phyloP scores from a whole-genome alignment of 176 grass and related monocot genomes.

The Carex littledalei region DNA sequence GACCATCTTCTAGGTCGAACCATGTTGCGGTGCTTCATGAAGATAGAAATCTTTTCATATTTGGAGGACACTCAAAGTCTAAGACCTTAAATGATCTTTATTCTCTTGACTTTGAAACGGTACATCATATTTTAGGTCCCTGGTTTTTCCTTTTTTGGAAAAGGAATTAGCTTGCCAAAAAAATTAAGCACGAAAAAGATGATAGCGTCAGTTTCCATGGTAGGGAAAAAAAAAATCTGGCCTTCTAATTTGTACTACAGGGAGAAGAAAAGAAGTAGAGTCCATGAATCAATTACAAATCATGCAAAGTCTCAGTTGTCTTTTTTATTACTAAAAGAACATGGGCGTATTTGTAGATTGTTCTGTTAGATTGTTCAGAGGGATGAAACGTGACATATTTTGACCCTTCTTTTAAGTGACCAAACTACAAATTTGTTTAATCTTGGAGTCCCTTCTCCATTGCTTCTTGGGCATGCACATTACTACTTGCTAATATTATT shows the following conservation, averaged over 20 bases:
- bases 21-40: constrained; percentile 81
- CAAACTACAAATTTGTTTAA: not conserved
- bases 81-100: constrained; percentile 90
- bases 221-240: not conserved
- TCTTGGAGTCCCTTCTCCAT: not conserved
- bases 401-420: not conserved
- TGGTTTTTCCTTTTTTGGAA: not conserved
- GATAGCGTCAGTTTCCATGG: not conserved
- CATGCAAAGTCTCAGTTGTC: not conserved
- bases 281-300: not conserved
- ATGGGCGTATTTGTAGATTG: not conserved
- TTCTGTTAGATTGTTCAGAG: not conserved
- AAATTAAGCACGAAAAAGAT: not conserved
- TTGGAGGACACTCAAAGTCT: constrained; percentile 93
- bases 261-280: not conserved
- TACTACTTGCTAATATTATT: not conserved
- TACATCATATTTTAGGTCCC: constrained; percentile 34
- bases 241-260: not conserved
- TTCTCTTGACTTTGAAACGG: constrained; percentile 90
- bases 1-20: constrained; percentile 88
- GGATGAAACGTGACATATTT: not conserved
- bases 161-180: not conserved
- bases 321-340: not conserved
- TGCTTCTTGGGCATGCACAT: not conserved
- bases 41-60: constrained; percentile 80